Evolutionary conservation across 768 basidiomycete genomes (phyloP).

Genomic region (Rhizopogon rudus): DNA sequence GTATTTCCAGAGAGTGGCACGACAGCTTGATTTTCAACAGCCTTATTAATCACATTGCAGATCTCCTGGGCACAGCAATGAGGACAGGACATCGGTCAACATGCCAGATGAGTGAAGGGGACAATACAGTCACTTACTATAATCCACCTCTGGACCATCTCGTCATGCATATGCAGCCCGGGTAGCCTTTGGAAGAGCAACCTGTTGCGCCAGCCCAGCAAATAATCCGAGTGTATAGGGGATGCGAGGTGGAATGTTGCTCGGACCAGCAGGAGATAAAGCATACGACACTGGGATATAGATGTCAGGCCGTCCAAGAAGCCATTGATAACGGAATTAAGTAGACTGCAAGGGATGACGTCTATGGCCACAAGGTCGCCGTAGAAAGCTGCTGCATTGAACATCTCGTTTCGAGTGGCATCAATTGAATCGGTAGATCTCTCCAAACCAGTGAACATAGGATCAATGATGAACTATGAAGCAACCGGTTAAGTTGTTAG

Average conservation of each 20-base stretch:
- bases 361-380: conserved; percentile 2
- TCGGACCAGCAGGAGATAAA: conserved; percentile 1
- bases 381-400: not conserved
- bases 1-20: not conserved
- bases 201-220: not conserved
- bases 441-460: not conserved
- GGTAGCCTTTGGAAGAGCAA: not conserved
- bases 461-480: not conserved
- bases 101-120: not conserved
- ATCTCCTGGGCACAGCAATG: not conserved
- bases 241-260: not conserved
- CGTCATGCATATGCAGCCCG: not conserved
- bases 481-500: no score
- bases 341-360: not conserved
- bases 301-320: not conserved
- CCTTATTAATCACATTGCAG: not conserved
- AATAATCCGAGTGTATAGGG: not conserved
- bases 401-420: not conserved
- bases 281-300: not conserved
- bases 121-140: not conserved
- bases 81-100: not conserved
- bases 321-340: not conserved
- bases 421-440: not conserved
- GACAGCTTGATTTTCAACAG: not conserved
- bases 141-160: conserved; percentile 3